phyloP scores from a whole-genome alignment of 805 yeast genomes.

The Wickerhamiella australiensis region DNA sequence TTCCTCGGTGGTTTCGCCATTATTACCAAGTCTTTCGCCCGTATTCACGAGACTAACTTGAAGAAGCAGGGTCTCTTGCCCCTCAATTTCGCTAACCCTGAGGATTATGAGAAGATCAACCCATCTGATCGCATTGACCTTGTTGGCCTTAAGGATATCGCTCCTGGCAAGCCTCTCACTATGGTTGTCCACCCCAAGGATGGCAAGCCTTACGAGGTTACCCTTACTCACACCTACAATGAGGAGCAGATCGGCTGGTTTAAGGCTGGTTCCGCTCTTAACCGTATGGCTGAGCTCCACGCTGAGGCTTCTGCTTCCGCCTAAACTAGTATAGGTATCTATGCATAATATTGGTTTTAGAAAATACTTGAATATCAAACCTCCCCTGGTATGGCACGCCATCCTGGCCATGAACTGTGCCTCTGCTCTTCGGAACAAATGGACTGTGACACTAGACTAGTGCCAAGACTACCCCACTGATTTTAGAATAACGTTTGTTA shows the following conservation, averaged over 20 bases:
- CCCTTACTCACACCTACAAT: constrained; percentile 94
- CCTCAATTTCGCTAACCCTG: constrained; percentile 79
- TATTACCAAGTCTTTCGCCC: constrained; percentile 94
- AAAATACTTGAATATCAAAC: too few species aligned
- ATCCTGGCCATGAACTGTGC: too few species aligned
- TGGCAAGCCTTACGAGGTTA: constrained; percentile 78
- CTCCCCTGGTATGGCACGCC: too few species aligned
- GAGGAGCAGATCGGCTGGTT: constrained; percentile 96
- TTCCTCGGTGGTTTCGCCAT: constrained; percentile 97
- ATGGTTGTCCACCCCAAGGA: constrained; percentile 61
- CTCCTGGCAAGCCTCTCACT: constrained; percentile 86
- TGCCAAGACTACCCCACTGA: too few species aligned
- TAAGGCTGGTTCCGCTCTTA: constrained; percentile 97
- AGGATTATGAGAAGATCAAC: constrained; percentile 87
- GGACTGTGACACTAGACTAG: too few species aligned
- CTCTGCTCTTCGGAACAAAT: too few species aligned
- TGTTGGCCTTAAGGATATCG: constrained; percentile 66
- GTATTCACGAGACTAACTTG: constrained; percentile 98
- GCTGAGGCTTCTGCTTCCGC: constrained; percentile 16
- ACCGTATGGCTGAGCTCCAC: constrained; percentile 62
- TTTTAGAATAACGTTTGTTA: too few species aligned
- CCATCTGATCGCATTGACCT: constrained; percentile 84
- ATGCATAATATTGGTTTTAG: constrained; percentile 7
- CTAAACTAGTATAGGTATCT: constrained; percentile 10
- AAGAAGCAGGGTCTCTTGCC: constrained; percentile 99